phyloP scores from a whole-genome alignment of 441 rosid genomes.

The Dalechampia spathulata region DNA sequence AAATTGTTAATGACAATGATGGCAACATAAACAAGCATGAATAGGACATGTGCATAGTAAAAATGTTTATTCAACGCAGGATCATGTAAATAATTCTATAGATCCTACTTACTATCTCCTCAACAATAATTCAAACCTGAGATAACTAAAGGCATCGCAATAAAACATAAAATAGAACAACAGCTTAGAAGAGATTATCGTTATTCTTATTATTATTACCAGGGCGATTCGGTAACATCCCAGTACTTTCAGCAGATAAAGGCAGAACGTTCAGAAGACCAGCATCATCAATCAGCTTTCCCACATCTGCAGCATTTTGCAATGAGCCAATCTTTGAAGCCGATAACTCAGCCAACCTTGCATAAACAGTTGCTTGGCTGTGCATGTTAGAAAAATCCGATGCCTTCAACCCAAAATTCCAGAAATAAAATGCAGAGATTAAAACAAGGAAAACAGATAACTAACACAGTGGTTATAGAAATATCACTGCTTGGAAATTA shows the following conservation, averaged over 20 bases:
- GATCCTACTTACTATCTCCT: too few relatives aligned
- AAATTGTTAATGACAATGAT: too few relatives aligned
- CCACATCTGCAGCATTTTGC: slow-evolving; percentile 13
- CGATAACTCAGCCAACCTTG: slow-evolving; percentile 51
- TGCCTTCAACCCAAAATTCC: slow-evolving; percentile 27
- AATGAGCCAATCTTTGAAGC: slow-evolving; percentile 16
- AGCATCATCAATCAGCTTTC: slow-evolving; percentile 21
- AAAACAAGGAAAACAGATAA: too few relatives aligned
- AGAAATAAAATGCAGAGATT: slow-evolving; percentile 7
- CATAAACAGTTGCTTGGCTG: slow-evolving; percentile 58
- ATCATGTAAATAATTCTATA: too few relatives aligned
- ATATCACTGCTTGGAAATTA: not conserved
- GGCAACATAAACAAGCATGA: not conserved
- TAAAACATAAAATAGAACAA: too few relatives aligned
- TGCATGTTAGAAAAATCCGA: slow-evolving; percentile 35
- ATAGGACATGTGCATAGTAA: too few relatives aligned
- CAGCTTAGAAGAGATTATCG: too few relatives aligned
- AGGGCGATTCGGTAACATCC: slow-evolving; percentile 48
- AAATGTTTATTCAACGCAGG: too few relatives aligned
- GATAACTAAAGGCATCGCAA: too few relatives aligned
- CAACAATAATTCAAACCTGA: not conserved
- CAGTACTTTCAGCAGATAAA: slow-evolving; percentile 72
- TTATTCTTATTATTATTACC: slow-evolving; percentile 25
- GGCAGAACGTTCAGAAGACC: slow-evolving; percentile 48
- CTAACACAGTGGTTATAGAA: too few relatives aligned